These are phyloP conservation scores for Echria macrotheca DNA, from an alignment of 495 filamentous ascomycete genomes.

Conservation along the genomic window DNA sequence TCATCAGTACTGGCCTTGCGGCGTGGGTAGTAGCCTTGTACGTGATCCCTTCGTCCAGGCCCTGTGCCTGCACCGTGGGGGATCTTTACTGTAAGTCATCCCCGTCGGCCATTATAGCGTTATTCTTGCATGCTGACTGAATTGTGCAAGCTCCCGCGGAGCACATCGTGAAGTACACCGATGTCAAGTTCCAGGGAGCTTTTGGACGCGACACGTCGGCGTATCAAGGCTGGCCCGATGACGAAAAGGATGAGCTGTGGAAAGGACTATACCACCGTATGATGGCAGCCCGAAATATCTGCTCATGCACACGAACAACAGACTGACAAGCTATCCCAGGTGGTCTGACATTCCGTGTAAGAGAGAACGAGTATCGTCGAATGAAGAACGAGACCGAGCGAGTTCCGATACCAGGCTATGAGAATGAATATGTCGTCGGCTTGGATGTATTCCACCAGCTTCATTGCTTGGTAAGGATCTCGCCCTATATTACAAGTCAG, in stretches of 20 bases:
- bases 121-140: background rate
- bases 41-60: no score
- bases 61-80: no score
- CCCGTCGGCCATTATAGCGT: no score
- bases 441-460: slow-evolving; percentile 29
- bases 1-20: background rate
- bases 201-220: background rate
- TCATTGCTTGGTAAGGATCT: slow-evolving; percentile 24
- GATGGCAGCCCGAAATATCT: no score
- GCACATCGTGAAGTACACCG: background rate
- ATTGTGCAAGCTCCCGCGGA: background rate
- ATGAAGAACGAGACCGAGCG: background rate
- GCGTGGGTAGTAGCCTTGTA: no score
- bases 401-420: background rate
- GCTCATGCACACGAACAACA: no score
- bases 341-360: background rate
- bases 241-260: background rate
- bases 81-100: no score
- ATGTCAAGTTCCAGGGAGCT: background rate
- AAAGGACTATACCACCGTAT: background rate
- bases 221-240: background rate
- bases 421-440: slow-evolving; percentile 14
- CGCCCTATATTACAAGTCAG: background rate
- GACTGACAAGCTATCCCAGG: background rate
- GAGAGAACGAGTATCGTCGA: background rate